Conservation (phyloP, 106 monocot species). For the Allium sativum region DNA sequence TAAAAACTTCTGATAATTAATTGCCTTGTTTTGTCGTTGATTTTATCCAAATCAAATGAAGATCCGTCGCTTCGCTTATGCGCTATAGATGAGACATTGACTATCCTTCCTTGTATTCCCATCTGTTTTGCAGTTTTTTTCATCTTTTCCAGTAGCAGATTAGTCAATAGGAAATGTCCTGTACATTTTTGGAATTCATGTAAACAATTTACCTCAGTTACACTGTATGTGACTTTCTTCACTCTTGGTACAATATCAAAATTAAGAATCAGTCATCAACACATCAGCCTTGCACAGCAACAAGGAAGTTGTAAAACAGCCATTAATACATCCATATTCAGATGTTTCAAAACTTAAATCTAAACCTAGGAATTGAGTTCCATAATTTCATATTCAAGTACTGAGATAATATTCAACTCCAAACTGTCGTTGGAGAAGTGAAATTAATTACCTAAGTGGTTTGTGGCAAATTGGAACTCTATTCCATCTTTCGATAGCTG, state of each 20-base stretch:
- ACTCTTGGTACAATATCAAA: too few relatives aligned
- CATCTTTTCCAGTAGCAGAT: conserved; percentile 64
- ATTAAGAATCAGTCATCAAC: too few relatives aligned
- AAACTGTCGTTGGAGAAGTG: background rate
- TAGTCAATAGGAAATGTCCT: conserved; percentile 77
- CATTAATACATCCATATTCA: too few relatives aligned
- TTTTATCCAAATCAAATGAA: conserved; percentile 37
- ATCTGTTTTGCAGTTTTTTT: conserved; percentile 78
- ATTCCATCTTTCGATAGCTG: conserved; percentile 65
- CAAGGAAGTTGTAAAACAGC: too few relatives aligned
- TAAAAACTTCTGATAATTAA: conserved; percentile 1
- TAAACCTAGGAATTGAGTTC: too few relatives aligned
- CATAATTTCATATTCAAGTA: too few relatives aligned
- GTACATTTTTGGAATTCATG: conserved; percentile 9
- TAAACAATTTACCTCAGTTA: background rate
- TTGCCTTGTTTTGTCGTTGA: conserved; percentile 56
- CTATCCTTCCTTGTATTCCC: conserved; percentile 73
- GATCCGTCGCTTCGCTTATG: conserved; percentile 39
- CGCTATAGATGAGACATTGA: conserved; percentile 59
- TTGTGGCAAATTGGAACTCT: conserved; percentile 84
- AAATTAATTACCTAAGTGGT: conserved; percentile 52
- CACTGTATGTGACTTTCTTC: too few relatives aligned
- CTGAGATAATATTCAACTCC: too few relatives aligned
- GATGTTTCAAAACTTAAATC: too few relatives aligned
- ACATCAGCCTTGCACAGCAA: too few relatives aligned